A percentile compares a stretch with the other conserved stretches of the same genome.
Conservation (phyloP, 768 basidiomycete species). For the Hygrocybe punicea region DNA sequence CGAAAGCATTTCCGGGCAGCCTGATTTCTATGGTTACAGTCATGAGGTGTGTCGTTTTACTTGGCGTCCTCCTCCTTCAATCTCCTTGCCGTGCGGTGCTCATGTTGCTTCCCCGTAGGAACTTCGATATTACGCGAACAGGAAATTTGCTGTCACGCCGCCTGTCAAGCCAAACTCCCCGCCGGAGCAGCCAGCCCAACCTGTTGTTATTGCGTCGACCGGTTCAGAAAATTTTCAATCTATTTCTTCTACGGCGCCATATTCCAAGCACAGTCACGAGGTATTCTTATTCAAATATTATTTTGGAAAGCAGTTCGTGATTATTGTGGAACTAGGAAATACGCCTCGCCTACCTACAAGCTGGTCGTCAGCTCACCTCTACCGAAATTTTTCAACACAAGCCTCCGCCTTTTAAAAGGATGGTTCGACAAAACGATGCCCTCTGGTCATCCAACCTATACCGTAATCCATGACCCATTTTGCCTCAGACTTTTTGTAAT, state of each 20-base stretch:
- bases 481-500: too few relatives aligned
- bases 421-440: too few relatives aligned
- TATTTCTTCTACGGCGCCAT: conserved; percentile 38
- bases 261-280: conserved; percentile 48
- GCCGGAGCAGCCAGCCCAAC: conserved; percentile 4
- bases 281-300: conserved; percentile 22
- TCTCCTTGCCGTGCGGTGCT: too few relatives aligned
- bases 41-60: neutral
- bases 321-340: conserved; percentile 54
- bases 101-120: neutral
- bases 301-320: neutral
- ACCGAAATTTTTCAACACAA: conserved; percentile 11
- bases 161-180: too few relatives aligned
- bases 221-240: conserved; percentile 33
- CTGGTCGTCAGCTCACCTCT: conserved; percentile 46
- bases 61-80: too few relatives aligned
- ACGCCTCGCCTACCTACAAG: conserved; percentile 43
- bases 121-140: neutral
- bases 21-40: neutral
- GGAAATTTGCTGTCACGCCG: neutral
- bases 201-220: conserved; percentile 11
- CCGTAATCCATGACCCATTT: too few relatives aligned
- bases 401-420: neutral
- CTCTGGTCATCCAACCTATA: too few relatives aligned
- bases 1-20: neutral